Conservation (phyloP, 345 rosid species). For the Boechera stricta region DNA sequence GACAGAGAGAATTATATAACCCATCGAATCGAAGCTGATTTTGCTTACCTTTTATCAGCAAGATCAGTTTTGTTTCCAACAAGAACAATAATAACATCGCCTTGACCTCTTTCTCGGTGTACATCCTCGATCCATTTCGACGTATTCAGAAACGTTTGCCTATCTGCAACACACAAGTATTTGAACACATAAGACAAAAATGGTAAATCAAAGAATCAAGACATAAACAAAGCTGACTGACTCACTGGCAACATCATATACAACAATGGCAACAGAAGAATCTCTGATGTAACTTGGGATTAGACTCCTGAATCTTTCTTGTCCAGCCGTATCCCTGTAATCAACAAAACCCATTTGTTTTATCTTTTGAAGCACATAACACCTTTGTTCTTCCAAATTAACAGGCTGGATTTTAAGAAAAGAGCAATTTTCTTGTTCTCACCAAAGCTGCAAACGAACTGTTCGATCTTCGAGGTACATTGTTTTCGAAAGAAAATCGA, state of each 20-base stretch:
- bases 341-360: not conserved
- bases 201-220: not conserved
- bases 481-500: constrained; percentile 90
- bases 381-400: not conserved
- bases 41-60: constrained; percentile 65
- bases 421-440: not conserved
- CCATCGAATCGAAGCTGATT: not conserved
- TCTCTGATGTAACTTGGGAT: constrained; percentile 97
- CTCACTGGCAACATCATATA: constrained; percentile 92
- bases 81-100: constrained; percentile 83
- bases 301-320: constrained; percentile 94
- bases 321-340: constrained; percentile 93
- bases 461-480: constrained; percentile 97
- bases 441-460: constrained; percentile 94
- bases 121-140: constrained; percentile 95
- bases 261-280: constrained; percentile 93
- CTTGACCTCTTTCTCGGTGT: constrained; percentile 71
- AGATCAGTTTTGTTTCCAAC: constrained; percentile 98
- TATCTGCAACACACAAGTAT: constrained; percentile 52
- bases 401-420: not conserved
- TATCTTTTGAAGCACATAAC: not conserved
- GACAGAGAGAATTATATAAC: not conserved
- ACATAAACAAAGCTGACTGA: not conserved
- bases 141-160: constrained; percentile 81
- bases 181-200: constrained; percentile 8